Percentiles rank a stretch among this genome's conserved stretches.
These are phyloP conservation scores for Nicotiana knightiana DNA, from an alignment of 257 asterid genomes.

Conservation along the genomic window DNA sequence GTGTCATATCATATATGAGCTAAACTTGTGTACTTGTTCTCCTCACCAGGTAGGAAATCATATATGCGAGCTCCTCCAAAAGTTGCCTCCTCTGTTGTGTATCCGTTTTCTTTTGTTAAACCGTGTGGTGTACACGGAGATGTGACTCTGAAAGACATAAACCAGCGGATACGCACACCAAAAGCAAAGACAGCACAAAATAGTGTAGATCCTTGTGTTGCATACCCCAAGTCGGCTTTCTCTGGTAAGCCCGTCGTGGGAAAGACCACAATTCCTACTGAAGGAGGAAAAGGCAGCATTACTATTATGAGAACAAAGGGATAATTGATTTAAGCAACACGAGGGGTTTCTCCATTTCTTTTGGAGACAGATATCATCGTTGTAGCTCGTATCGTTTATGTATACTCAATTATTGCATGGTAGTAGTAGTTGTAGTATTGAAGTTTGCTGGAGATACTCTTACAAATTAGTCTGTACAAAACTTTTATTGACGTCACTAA, in stretches of 20 bases:
- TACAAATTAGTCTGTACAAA: conserved; percentile 1
- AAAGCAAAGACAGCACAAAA: conserved; percentile 39
- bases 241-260: conserved; percentile 94
- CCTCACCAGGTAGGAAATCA: conserved; percentile 63
- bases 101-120: conserved; percentile 74
- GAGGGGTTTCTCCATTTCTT: not conserved
- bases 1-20: not conserved
- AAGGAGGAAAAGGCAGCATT: conserved; percentile 90
- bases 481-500: not conserved
- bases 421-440: conserved; percentile 7
- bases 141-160: conserved; percentile 80
- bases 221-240: conserved; percentile 72
- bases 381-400: conserved; percentile 1
- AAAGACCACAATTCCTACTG: conserved; percentile 78
- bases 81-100: conserved; percentile 50
- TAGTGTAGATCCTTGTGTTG: conserved; percentile 33
- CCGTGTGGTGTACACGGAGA: conserved; percentile 80
- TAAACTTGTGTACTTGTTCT: not conserved
- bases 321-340: conserved; percentile 13
- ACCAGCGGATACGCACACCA: conserved; percentile 63
- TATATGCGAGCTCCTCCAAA: conserved; percentile 59
- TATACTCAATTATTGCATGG: not conserved
- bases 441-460: not conserved
- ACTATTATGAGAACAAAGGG: conserved; percentile 84
- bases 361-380: conserved; percentile 1